Conservation (phyloP, 345 rosid species). For the Citrus maxima region DNA sequence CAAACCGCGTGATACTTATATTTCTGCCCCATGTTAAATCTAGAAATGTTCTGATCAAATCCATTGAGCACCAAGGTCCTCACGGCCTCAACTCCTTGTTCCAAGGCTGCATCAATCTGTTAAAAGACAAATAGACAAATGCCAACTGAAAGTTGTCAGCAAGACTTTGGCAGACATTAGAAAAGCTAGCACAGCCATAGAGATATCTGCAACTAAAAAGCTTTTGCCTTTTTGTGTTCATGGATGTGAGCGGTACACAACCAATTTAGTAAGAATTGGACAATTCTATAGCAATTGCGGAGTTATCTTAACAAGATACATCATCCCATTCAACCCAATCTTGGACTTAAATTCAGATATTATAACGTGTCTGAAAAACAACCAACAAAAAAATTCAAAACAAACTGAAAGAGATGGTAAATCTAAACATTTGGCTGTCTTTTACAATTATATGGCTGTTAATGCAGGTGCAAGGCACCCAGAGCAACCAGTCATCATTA, state of each 20-base stretch:
- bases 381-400: neutral
- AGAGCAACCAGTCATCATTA: neutral
- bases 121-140: neutral
- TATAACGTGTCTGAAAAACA: neutral
- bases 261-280: neutral
- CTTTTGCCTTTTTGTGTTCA: neutral
- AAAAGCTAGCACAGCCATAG: neutral
- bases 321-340: too few relatives aligned
- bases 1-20: constrained; percentile 67
- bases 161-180: neutral
- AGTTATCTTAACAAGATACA: neutral
- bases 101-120: constrained; percentile 65
- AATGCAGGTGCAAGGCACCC: neutral
- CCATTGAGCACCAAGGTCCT: constrained; percentile 56
- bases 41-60: constrained; percentile 48
- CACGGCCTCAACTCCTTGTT: constrained; percentile 71
- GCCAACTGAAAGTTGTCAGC: neutral
- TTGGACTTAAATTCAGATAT: neutral
- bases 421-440: neutral
- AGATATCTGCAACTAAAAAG: neutral
- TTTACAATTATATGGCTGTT: neutral
- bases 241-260: neutral
- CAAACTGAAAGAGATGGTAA: neutral
- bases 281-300: neutral
- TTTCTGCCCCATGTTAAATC: constrained; percentile 76